A percentile compares a stretch with the other conserved stretches of the same genome.
phyloP scores from a whole-genome alignment of 805 yeast genomes.

The Metschnikowia drakensbergensis region DNA sequence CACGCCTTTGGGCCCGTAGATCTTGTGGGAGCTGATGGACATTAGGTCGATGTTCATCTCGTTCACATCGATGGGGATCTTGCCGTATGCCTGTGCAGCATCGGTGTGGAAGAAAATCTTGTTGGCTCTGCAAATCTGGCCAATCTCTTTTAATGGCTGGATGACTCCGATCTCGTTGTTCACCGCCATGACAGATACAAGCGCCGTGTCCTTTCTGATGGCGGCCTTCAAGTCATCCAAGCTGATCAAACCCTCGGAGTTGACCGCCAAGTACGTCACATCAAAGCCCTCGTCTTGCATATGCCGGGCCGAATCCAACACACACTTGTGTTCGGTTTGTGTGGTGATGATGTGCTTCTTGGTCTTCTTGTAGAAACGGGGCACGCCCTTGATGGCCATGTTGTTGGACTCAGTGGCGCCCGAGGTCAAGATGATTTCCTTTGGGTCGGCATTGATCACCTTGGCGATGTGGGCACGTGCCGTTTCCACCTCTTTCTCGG shows the following conservation, averaged over 20 bases:
- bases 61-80: constrained; percentile 88
- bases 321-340: constrained; percentile 98
- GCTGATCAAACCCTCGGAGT: constrained; percentile 71
- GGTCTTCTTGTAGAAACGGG: constrained; percentile 83
- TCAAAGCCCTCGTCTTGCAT: constrained; percentile 96
- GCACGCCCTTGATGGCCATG: constrained; percentile 93
- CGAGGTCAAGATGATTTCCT: constrained; percentile 93
- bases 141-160: constrained; percentile 94
- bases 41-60: constrained; percentile 87
- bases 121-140: constrained; percentile 75
- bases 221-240: constrained; percentile 75
- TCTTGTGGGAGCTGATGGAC: constrained; percentile 93
- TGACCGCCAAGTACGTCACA: constrained; percentile 87
- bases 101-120: constrained; percentile 97
- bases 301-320: constrained; percentile 92
- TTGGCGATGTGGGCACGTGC: constrained; percentile 82
- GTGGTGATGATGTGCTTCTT: constrained; percentile 94
- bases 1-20: constrained; percentile 96
- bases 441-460: constrained; percentile 88
- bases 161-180: constrained; percentile 97
- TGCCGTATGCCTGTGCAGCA: constrained; percentile 96
- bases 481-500: constrained; percentile 83
- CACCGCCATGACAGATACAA: constrained; percentile 94
- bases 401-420: constrained; percentile 98
- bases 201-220: constrained; percentile 84